Evolutionary conservation across 2,329 filamentous ascomycete species (phyloP).

Genomic region (Escovopsis weberi): DNA sequence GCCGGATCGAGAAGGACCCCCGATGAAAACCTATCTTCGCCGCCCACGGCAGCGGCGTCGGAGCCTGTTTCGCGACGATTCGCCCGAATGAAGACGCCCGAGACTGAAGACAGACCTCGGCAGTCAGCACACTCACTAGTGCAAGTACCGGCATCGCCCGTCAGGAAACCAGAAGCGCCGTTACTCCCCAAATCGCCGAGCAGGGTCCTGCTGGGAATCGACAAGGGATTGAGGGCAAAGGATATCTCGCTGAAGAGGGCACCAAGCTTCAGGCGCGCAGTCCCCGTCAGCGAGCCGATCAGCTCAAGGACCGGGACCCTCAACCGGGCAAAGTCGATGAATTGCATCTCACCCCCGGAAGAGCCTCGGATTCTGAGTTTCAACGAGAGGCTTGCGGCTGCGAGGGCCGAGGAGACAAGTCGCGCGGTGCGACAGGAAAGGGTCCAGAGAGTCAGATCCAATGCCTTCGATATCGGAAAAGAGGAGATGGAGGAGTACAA

Average conservation of each 20-base stretch:
- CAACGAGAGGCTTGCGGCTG: slow-evolving; percentile 71
- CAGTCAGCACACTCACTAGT: slow-evolving; percentile 26
- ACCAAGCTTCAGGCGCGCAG: slow-evolving; percentile 27
- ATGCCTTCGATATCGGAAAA: slow-evolving; percentile 41
- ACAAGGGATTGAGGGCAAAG: slow-evolving; percentile 67
- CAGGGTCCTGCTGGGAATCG: slow-evolving; percentile 69
- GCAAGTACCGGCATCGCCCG: slow-evolving; percentile 63
- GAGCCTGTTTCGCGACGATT: slow-evolving; percentile 8
- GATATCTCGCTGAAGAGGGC: slow-evolving; percentile 77
- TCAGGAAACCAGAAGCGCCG: slow-evolving; percentile 40
- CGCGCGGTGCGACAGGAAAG: slow-evolving; percentile 36
- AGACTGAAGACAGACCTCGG: slow-evolving; percentile 9
- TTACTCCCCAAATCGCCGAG: slow-evolving; percentile 58
- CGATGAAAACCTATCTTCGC: slow-evolving; percentile 8
- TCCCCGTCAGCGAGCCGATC: slow-evolving; percentile 7
- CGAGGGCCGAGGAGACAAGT: slow-evolving; percentile 39
- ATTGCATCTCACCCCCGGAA: slow-evolving; percentile 13
- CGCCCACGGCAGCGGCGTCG: slow-evolving; percentile 12
- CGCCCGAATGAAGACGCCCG: slow-evolving; percentile 14
- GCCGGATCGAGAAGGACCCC: slow-evolving; percentile 8
- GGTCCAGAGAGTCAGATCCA: slow-evolving; percentile 38
- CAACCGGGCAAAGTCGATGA: slow-evolving; percentile 27
- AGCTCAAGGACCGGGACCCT: slow-evolving; percentile 25
- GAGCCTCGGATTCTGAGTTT: slow-evolving; percentile 44
- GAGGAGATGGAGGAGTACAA: slow-evolving; percentile 48